Base-by-base conservation (phyloP, 345 rosid species). In the Laguncularia racemosa region DNA sequence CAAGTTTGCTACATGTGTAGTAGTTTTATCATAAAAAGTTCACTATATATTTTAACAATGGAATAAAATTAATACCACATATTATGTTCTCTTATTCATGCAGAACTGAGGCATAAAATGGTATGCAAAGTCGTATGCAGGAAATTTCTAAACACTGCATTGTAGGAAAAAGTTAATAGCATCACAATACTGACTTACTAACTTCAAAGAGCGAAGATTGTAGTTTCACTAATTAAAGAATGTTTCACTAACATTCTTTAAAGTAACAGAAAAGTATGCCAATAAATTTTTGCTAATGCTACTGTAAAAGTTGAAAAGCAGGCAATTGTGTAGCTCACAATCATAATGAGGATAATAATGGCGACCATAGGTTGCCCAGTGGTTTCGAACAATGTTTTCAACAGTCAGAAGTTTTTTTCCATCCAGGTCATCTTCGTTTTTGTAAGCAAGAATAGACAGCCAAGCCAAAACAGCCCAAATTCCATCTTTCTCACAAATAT, bases 401-500 rank as follows among this genome's bases (percentile, higher is more conserved):
- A 95, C 97, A 1, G 82, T 71, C 64, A 88, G 96, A 67, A 95
- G 86, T 68, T 82, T 81, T 58, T 74, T 68, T 33, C 97, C 96
- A 44, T 57, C 43, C 3, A 83, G 73, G 65, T 56, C 88, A 52
- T 73, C 93, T 80, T 80, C 84, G 63, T 90, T 90, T 67, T 86
- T 90, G 67, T 74, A 73, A 68, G 99, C 99, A 65, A 95, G 77
- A 44, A 95, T 88, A 33, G 99, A 95, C 44, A 90, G 73, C 97
- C 99, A 95, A 20, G 99, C 99, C 70, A 95, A 78, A 68, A 95
- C 97, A 20, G 99, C 99, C 97, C 97, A 95, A 44, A 95, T 90
- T 55, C 97, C 93, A 73, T 95, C 97, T 67, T 90, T 95, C 84
- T 95, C 97, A 38, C 99, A 88, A 46, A 95, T 90, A 71, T 95